A percentile compares a stretch with the other conserved stretches of the same genome.
These are phyloP conservation scores for Pythium oligandrum DNA, from an alignment of 352 stramenopile genomes.

Conservation along the genomic window DNA sequence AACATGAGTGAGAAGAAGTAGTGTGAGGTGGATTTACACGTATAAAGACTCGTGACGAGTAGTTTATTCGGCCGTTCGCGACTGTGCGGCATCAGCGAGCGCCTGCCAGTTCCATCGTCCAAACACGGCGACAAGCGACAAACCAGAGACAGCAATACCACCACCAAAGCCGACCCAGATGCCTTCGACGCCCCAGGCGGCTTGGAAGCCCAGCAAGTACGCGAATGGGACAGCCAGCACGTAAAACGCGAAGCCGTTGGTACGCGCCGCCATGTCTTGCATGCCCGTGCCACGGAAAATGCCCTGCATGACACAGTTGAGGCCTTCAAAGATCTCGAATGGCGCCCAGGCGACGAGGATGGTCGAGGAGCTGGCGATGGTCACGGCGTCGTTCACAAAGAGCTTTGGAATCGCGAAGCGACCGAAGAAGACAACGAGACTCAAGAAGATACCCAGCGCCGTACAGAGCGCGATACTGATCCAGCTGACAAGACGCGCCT, in stretches of 20 bases:
- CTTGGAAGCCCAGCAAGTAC: constrained; percentile 52
- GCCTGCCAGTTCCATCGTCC: constrained; percentile 35
- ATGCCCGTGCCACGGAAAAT: constrained; percentile 66
- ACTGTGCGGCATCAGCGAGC: constrained; percentile 27
- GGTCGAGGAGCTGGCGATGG: constrained; percentile 32
- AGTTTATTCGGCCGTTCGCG: constrained; percentile 19
- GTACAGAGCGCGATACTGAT: constrained; percentile 33
- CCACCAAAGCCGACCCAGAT: constrained; percentile 77
- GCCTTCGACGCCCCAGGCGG: constrained; percentile 45
- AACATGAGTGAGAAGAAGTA: too few relatives aligned
- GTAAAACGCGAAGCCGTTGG: constrained; percentile 77
- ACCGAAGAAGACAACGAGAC: constrained; percentile 32
- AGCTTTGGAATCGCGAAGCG: constrained; percentile 44
- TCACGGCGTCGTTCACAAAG: constrained; percentile 35
- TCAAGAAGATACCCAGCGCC: constrained; percentile 27
- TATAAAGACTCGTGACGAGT: too few relatives aligned
- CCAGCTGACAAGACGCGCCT: constrained; percentile 47
- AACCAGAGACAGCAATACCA: constrained; percentile 35
- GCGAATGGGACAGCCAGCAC: constrained; percentile 65
- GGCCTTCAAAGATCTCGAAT: constrained; percentile 70
- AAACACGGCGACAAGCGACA: constrained; percentile 23
- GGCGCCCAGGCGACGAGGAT: constrained; percentile 56
- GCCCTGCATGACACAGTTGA: constrained; percentile 69
- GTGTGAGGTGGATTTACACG: too few relatives aligned
- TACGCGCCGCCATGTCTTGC: constrained; percentile 63